phyloP scores from a whole-genome alignment of 106 monocot genomes.

The Platanthera guangdongensis region DNA sequence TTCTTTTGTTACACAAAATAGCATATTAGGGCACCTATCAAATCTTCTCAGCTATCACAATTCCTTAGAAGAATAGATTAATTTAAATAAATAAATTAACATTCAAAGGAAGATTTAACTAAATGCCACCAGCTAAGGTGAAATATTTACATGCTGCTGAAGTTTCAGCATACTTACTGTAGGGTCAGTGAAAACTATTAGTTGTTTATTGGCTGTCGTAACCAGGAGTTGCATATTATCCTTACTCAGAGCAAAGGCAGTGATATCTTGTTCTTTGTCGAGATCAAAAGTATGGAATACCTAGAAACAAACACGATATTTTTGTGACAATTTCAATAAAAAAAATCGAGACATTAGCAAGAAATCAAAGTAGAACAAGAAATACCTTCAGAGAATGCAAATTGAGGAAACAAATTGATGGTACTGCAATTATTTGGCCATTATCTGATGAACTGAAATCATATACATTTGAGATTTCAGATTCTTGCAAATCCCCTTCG shows the following conservation, averaged over 20 bases:
- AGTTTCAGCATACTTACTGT: constrained; percentile 32
- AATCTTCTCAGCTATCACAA: too few species aligned
- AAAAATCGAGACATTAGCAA: neutral
- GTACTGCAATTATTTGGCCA: constrained; percentile 41
- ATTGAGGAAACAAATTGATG: constrained; percentile 74
- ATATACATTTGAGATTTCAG: neutral
- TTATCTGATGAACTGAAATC: constrained; percentile 9
- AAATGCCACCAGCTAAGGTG: neutral
- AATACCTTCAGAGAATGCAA: constrained; percentile 72
- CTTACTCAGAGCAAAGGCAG: constrained; percentile 54
- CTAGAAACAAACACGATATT: constrained; percentile 20
- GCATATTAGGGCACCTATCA: too few species aligned
- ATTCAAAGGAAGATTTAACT: neutral
- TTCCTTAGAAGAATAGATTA: too few species aligned
- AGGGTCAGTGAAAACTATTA: constrained; percentile 86
- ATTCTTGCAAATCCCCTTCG: neutral
- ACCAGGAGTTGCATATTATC: constrained; percentile 81
- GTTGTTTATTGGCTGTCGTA: constrained; percentile 79
- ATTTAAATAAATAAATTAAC: too few species aligned
- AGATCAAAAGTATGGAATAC: constrained; percentile 62
- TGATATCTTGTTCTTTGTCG: constrained; percentile 65
- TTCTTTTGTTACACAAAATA: too few species aligned
- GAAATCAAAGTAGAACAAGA: neutral
- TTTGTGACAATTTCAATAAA: neutral
- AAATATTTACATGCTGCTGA: neutral